Base-by-base conservation (phyloP, 495 filamentous ascomycete genomes). In the Aspergillus heteromorphus region DNA sequence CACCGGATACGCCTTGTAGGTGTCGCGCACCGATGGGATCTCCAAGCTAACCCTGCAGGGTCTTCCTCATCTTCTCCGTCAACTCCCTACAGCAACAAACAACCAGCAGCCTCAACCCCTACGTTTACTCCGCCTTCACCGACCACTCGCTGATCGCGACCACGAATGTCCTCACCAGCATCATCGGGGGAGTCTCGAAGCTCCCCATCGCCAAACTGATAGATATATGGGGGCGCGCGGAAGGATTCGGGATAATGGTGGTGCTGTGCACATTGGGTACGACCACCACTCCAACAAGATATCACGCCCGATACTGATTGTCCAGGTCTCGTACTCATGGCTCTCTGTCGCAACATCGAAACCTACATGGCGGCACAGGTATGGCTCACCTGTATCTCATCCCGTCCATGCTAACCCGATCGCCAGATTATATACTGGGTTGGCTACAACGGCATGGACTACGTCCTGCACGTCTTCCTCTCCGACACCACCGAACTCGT, bases 121-220 rank as follows among this genome's bases (percentile, higher is more conserved):
- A 51, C 27, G 51, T 58, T 29, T 51, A 42, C 18, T 64, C 61
- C 27, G 50, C 50, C 3, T 66, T 64, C 31, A 34, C 20, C 9
- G 16, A 59, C 16, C 64, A 66, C 23, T 61, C 61, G 1, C 61
- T 66, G 8, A 58, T 55, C 13, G 56, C 63, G 4, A 58, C 52
- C 5, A 49, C 56, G 1, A 60, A 54, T 23, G 56, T 60, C 23
- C 42, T 64, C 30, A 48, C 45, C 8, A 58, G 60, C 41, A 50
- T 66, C 31, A 53, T 56, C 25, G 51, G 49, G 14, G 52, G 85
- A 49, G 78, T 85, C 50, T 79, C 73, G 51, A 83, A 82, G 57
- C 71, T 85, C 25, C 72, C 82, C 1, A 67, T 85, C 18, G 83
- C 83, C 50, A 85, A 85, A 67, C 66, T 85, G 43, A 70, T 85